These are phyloP conservation scores for Luffa aegyptiaca DNA, from an alignment of 306 rosid species.

Conservation along the genomic window DNA sequence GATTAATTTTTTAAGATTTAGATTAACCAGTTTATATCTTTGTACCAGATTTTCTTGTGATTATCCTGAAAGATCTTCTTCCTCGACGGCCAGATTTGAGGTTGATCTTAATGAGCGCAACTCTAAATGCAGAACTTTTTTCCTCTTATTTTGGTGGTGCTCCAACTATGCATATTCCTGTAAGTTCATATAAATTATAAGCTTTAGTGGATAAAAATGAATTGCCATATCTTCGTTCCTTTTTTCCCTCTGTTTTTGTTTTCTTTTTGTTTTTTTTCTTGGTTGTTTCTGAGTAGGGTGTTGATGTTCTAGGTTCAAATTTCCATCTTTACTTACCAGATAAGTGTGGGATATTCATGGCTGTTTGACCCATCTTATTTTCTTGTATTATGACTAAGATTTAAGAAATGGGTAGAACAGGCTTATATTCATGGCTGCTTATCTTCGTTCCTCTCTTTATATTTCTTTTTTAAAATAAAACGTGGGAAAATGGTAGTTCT, in stretches of 20 bases:
- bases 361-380: background rate
- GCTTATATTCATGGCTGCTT: too few relatives aligned
- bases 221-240: background rate
- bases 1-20: conserved; percentile 4
- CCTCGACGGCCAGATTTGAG: conserved; percentile 36
- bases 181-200: conserved; percentile 10
- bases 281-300: background rate
- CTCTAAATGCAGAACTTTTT: conserved; percentile 38
- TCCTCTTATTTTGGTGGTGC: conserved; percentile 41
- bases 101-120: conserved; percentile 42
- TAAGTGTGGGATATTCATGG: background rate
- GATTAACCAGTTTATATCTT: background rate
- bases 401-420: background rate
- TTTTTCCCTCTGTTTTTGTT: background rate
- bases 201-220: background rate
- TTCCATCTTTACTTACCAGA: background rate
- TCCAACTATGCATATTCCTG: conserved; percentile 39
- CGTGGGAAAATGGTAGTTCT: background rate
- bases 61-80: conserved; percentile 45
- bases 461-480: background rate
- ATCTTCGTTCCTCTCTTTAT: background rate
- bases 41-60: conserved; percentile 36
- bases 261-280: background rate
- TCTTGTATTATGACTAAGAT: background rate
- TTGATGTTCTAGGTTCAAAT: background rate